Conservation (phyloP, 805 yeast species). For the Candida hispaniensis region DNA sequence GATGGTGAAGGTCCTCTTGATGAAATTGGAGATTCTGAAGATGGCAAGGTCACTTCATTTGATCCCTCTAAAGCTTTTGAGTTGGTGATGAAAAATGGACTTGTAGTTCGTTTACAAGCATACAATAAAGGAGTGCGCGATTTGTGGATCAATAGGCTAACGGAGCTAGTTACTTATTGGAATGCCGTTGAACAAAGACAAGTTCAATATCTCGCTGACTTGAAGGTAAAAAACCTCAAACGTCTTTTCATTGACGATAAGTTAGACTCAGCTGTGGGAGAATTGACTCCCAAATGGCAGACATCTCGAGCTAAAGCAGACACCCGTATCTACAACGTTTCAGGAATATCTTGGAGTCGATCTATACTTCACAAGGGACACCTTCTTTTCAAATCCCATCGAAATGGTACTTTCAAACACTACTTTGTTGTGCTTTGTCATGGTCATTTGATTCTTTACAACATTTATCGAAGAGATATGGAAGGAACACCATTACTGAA, state of each 20-base stretch:
- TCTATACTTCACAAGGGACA: constrained; percentile 54
- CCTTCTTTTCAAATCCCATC: constrained; percentile 57
- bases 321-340: constrained; percentile 42
- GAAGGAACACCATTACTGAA: constrained; percentile 38
- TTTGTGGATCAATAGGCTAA: constrained; percentile 12
- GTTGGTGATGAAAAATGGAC: constrained; percentile 10
- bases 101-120: constrained; percentile 11
- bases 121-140: constrained; percentile 2
- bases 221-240: constrained; percentile 8
- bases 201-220: constrained; percentile 3
- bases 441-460: constrained; percentile 52
- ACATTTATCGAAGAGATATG: constrained; percentile 38
- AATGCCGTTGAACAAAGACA: constrained; percentile 5
- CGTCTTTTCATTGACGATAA: constrained; percentile 31
- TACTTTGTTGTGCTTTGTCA: constrained; percentile 58
- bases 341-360: constrained; percentile 47
- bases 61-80: constrained; percentile 17
- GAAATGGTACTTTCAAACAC: constrained; percentile 54
- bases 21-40: constrained; percentile 55
- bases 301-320: constrained; percentile 44
- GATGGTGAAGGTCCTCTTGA: constrained; percentile 16
- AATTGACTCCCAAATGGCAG: constrained; percentile 42
- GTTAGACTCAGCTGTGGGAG: constrained; percentile 44
- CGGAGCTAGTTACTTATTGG: constrained; percentile 11
- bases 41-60: constrained; percentile 42